A percentile compares a stretch with the other conserved stretches of the same genome.
Evolutionary conservation across 768 basidiomycete species (phyloP).

Genomic region (Mrakia hoshinonis): DNA sequence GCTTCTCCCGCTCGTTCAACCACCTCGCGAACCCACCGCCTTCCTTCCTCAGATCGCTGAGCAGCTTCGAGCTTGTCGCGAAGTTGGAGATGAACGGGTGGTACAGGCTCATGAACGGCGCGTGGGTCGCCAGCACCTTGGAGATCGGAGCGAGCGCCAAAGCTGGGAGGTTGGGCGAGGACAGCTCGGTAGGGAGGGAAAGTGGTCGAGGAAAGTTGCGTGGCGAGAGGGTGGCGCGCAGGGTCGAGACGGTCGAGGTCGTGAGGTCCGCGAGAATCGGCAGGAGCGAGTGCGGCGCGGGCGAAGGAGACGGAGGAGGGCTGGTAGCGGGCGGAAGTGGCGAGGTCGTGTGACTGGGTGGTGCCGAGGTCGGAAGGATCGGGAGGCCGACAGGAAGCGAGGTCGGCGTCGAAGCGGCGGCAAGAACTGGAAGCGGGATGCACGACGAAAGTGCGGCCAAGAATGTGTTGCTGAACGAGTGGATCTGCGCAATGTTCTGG

Average conservation of each 20-base stretch:
- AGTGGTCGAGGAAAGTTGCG: background rate
- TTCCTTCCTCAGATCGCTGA: constrained; percentile 46
- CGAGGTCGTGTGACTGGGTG: constrained; percentile 43
- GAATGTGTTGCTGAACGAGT: constrained; percentile 11
- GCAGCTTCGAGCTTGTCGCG: constrained; percentile 54
- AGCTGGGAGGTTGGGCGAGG: background rate
- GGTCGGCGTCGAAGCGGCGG: background rate
- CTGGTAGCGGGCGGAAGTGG: background rate
- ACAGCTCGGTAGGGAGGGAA: background rate
- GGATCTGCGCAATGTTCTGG: constrained; percentile 83
- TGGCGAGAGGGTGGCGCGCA: background rate
- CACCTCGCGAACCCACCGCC: constrained; percentile 54
- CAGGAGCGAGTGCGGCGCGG: background rate
- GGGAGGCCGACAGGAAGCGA: background rate
- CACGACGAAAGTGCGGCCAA: constrained; percentile 62
- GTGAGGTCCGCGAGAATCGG: background rate
- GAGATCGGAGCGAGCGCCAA: constrained; percentile 21
- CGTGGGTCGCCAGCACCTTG: constrained; percentile 61
- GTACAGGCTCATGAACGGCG: constrained; percentile 80
- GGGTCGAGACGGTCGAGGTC: constrained; percentile 43
- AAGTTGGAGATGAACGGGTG: constrained; percentile 76
- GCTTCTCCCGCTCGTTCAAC: constrained; percentile 56
- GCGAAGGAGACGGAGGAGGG: background rate
- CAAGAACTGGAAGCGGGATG: constrained; percentile 51
- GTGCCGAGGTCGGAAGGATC: background rate